phyloP scores from a whole-genome alignment of 345 rosid genomes.

The Salix koriyanagi region DNA sequence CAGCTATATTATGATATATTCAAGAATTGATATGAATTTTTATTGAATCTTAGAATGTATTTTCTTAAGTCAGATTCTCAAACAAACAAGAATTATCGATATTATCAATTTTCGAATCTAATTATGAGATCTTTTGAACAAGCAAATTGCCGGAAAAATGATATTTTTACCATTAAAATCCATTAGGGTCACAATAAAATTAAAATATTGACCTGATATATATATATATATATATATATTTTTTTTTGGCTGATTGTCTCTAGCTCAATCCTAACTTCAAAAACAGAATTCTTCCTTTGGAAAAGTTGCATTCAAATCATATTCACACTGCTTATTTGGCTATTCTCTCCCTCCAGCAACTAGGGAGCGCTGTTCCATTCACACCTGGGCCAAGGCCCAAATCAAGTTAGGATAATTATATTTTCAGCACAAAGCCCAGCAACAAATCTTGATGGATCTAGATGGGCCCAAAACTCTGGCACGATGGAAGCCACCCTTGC shows the following conservation, averaged over 20 bases:
- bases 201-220: too few relatives aligned
- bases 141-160: too few relatives aligned
- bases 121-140: too few relatives aligned
- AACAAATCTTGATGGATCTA: background rate
- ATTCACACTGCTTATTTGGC: background rate
- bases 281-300: background rate
- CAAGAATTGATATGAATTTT: too few relatives aligned
- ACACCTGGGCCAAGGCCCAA: background rate
- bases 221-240: background rate
- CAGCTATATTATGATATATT: too few relatives aligned
- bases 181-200: too few relatives aligned
- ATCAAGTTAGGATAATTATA: background rate
- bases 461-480: background rate
- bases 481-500: background rate
- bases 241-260: background rate
- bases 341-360: background rate
- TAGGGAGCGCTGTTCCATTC: background rate
- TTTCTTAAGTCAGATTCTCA: too few relatives aligned
- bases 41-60: too few relatives aligned
- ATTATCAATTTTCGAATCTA: too few relatives aligned
- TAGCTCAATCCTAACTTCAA: background rate
- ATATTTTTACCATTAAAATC: too few relatives aligned
- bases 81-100: too few relatives aligned
- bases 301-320: background rate
- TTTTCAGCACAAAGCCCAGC: background rate